Percentiles rank a stretch among this genome's conserved stretches.
These are phyloP conservation scores for Mycena amicta DNA, from an alignment of 768 basidiomycete species.

Conservation along the genomic window DNA sequence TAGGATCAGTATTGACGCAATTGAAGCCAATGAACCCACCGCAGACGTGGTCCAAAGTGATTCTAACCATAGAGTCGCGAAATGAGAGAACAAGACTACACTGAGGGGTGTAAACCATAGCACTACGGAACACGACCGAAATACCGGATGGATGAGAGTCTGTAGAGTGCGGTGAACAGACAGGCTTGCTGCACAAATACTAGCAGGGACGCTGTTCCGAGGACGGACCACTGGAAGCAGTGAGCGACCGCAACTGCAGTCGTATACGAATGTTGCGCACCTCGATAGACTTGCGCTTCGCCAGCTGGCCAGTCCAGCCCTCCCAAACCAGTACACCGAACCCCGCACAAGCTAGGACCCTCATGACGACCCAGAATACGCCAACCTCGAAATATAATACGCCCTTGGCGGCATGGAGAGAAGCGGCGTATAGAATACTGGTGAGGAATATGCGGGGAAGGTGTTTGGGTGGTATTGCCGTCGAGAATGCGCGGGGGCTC, in stretches of 20 bases:
- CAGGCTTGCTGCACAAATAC: conserved; percentile 70
- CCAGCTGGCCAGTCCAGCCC: conserved; percentile 52
- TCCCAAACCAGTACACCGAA: conserved; percentile 67
- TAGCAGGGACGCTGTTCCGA: conserved; percentile 67
- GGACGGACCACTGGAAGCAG: conserved; percentile 62
- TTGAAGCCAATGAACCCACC: conserved; percentile 35
- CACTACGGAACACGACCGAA: neutral
- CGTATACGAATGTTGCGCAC: too few species aligned
- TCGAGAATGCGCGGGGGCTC: conserved; percentile 54
- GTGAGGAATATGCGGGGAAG: conserved; percentile 61
- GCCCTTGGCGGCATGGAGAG: conserved; percentile 66
- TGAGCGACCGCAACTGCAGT: conserved; percentile 10
- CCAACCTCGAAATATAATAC: conserved; percentile 69
- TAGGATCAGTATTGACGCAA: conserved; percentile 5
- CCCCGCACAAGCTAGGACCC: conserved; percentile 74
- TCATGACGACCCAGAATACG: conserved; percentile 76
- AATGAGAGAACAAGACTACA: conserved; percentile 69
- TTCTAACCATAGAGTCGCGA: conserved; percentile 68
- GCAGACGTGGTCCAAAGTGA: conserved; percentile 51
- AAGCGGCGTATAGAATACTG: conserved; percentile 64
- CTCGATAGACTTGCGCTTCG: conserved; percentile 60
- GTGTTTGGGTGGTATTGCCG: conserved; percentile 56
- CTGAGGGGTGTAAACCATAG: conserved; percentile 39
- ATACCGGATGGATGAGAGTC: conserved; percentile 69
- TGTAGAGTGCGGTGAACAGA: conserved; percentile 68